A percentile compares a stretch with the other conserved stretches of the same genome.
These are phyloP conservation scores for Penicillium sp. DNA, from an alignment of 2,329 filamentous ascomycete species.

Conservation along the genomic window DNA sequence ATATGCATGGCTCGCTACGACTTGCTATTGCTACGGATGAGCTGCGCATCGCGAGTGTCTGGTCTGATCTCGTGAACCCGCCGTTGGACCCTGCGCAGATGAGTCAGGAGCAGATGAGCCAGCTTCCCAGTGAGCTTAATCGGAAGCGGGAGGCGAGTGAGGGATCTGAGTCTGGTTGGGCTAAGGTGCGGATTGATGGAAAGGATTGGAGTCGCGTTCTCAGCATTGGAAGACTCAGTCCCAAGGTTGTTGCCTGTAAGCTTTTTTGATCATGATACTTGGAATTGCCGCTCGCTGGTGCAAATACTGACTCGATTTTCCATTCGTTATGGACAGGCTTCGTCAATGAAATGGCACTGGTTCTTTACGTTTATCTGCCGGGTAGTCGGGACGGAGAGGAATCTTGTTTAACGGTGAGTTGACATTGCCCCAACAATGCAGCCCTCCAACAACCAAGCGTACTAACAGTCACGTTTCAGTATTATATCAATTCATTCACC, in stretches of 20 bases:
- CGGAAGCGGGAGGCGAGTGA: conserved; percentile 64
- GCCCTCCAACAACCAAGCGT: neutral
- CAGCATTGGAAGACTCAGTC: conserved; percentile 84
- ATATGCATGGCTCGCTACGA: conserved; percentile 86
- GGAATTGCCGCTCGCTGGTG: neutral
- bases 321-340: conserved; percentile 32
- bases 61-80: conserved; percentile 83
- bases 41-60: conserved; percentile 79
- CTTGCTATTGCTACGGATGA: conserved; percentile 79
- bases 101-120: conserved; percentile 61
- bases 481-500: conserved; percentile 47
- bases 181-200: conserved; percentile 85
- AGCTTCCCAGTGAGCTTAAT: conserved; percentile 78
- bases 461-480: conserved; percentile 27
- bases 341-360: conserved; percentile 46
- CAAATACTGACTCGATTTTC: neutral
- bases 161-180: conserved; percentile 78
- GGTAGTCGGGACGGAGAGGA: conserved; percentile 43
- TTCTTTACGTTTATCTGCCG: conserved; percentile 48
- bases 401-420: conserved; percentile 47
- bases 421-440: neutral
- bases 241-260: conserved; percentile 85
- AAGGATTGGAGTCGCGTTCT: conserved; percentile 94
- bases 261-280: neutral
- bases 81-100: conserved; percentile 77